Conservation (phyloP, 306 rosid genomes). For the Alnus glutinosa region DNA sequence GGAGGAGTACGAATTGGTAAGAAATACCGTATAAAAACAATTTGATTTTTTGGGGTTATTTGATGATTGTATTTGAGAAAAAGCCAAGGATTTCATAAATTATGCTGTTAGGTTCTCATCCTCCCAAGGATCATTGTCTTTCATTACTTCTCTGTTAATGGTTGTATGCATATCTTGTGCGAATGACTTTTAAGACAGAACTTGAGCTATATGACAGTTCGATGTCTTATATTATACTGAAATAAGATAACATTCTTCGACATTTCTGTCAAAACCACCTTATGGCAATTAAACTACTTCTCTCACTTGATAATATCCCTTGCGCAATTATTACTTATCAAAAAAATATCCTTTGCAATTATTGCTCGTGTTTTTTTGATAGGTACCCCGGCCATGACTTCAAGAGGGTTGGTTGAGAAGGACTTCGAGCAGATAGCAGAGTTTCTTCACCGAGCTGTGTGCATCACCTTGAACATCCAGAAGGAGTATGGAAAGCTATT, state of each 20-base stretch:
- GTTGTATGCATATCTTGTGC: background rate
- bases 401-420: slow-evolving; percentile 89
- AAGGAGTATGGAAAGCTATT: slow-evolving; percentile 77
- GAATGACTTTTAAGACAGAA: background rate
- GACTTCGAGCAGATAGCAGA: slow-evolving; percentile 93
- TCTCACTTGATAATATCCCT: background rate
- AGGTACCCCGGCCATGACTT: slow-evolving; percentile 98
- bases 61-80: background rate
- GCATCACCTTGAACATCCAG: slow-evolving; percentile 69
- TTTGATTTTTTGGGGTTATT: background rate
- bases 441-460: slow-evolving; percentile 89
- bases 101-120: background rate
- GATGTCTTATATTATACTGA: background rate
- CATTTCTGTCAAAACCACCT: background rate
- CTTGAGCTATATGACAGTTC: background rate
- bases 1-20: slow-evolving; percentile 94
- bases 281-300: background rate
- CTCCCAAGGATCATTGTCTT: no score
- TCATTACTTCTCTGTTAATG: background rate
- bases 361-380: background rate
- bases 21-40: slow-evolving; percentile 7
- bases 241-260: background rate
- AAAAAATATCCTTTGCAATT: background rate
- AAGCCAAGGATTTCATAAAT: background rate
- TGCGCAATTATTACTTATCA: background rate